Evolutionary conservation across 2,329 filamentous ascomycete species (phyloP).

Genomic region (Corynespora cassiicola): DNA sequence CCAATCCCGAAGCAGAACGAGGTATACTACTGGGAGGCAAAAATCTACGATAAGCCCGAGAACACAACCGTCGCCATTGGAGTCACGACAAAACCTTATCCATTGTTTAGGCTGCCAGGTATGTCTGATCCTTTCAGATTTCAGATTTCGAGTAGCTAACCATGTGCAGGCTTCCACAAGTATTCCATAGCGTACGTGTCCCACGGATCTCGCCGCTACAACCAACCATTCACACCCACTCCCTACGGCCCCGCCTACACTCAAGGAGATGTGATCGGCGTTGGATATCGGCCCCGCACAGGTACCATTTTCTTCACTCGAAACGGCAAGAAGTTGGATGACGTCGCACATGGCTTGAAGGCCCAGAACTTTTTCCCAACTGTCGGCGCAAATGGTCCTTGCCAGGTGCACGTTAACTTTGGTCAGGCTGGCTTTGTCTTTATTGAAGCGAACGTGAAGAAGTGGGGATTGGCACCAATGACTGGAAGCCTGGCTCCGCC

Average conservation of each 20-base stretch:
- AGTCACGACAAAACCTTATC: slow-evolving; percentile 96
- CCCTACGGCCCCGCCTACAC: slow-evolving; percentile 83
- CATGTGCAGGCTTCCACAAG: slow-evolving; percentile 79
- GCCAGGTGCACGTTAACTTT: slow-evolving; percentile 94
- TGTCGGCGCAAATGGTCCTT: slow-evolving; percentile 93
- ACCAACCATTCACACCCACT: slow-evolving; percentile 85
- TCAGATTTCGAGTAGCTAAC: too few relatives aligned
- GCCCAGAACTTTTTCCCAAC: slow-evolving; percentile 97
- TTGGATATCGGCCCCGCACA: slow-evolving; percentile 92
- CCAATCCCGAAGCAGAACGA: slow-evolving; percentile 99
- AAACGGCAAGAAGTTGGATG: slow-evolving; percentile 96
- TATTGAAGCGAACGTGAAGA: slow-evolving; percentile 99
- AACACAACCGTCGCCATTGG: slow-evolving; percentile 86
- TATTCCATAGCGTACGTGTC: slow-evolving; percentile 92
- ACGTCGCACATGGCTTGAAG: slow-evolving; percentile 91
- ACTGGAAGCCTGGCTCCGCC: slow-evolving; percentile 94
- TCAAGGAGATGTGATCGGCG: slow-evolving; percentile 94
- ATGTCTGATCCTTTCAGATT: slow-evolving; percentile 41
- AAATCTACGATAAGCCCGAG: slow-evolving; percentile 97
- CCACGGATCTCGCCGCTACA: slow-evolving; percentile 83
- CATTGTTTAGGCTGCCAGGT: slow-evolving; percentile 92
- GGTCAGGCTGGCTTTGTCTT: slow-evolving; percentile 98
- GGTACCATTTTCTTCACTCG: slow-evolving; percentile 97
- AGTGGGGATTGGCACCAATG: slow-evolving; percentile 97
- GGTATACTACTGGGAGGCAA: slow-evolving; percentile 99